Conservation (phyloP, 495 filamentous ascomycete genomes). For the Aspergillus conjunctus region DNA sequence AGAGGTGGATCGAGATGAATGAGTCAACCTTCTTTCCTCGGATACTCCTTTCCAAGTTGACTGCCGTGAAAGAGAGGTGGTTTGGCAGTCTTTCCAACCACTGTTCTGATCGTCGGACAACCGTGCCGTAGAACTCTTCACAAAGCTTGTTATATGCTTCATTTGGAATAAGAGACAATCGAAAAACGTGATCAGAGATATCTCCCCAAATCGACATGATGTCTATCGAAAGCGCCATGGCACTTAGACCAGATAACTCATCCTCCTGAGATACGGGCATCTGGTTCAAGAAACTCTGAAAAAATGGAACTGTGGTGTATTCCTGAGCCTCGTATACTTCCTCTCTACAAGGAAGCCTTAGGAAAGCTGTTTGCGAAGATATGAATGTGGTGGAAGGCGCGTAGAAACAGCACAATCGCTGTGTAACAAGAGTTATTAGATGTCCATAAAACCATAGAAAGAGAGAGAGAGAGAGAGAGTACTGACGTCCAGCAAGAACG, state of each 20-base stretch:
- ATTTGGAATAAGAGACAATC: conserved; percentile 51
- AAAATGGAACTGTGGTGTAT: conserved; percentile 56
- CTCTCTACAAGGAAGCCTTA: conserved; percentile 62
- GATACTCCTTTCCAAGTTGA: conserved; percentile 54
- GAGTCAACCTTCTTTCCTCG: conserved; percentile 49
- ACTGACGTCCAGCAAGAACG: conserved; percentile 63
- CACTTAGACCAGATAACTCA: conserved; percentile 43
- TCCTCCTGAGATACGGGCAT: conserved; percentile 27
- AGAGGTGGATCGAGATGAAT: conserved; percentile 61
- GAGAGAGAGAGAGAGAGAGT: conserved; percentile 1
- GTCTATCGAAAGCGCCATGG: conserved; percentile 62
- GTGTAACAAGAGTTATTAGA: background rate
- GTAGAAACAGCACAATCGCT: conserved; percentile 61
- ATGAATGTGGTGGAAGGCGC: conserved; percentile 45
- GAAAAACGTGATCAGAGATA: conserved; percentile 59
- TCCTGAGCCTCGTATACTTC: conserved; percentile 58
- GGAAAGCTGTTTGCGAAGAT: conserved; percentile 58
- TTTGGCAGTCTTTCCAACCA: conserved; percentile 52
- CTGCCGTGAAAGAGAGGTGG: conserved; percentile 46
- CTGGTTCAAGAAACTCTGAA: conserved; percentile 52
- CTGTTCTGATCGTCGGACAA: conserved; percentile 51
- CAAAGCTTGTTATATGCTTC: conserved; percentile 45
- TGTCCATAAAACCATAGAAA: conserved; percentile 3
- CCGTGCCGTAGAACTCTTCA: conserved; percentile 52
- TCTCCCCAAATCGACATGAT: conserved; percentile 66